Percentiles rank a stretch among this genome's conserved stretches.
phyloP scores from a whole-genome alignment of 345 rosid genomes.

The Brassica nigra region DNA sequence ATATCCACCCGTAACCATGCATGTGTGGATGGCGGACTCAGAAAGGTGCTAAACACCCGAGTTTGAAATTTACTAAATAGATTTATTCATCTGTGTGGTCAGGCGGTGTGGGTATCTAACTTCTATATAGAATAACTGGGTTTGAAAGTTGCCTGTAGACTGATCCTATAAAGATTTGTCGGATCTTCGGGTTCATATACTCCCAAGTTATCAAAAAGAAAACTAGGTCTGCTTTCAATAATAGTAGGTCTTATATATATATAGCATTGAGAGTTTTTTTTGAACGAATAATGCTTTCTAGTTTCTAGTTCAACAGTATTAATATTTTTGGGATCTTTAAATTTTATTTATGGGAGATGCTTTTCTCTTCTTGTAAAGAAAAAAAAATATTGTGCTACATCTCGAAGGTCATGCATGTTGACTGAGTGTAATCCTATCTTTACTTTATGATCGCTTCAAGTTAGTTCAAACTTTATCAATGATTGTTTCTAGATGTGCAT shows the following conservation, averaged over 20 bases:
- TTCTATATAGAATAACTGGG: no score
- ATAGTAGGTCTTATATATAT: not conserved
- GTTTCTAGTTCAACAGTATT: not conserved
- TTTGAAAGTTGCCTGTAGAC: no score
- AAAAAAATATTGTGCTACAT: not conserved
- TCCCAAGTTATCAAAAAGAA: not conserved
- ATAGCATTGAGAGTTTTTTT: not conserved
- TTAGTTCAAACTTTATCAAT: constrained; percentile 10
- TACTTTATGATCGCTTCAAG: not conserved
- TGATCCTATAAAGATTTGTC: no score
- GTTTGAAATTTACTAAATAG: no score
- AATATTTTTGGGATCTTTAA: not conserved
- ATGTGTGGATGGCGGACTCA: no score
- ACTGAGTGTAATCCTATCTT: not conserved
- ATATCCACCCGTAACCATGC: not conserved
- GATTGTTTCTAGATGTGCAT: not conserved
- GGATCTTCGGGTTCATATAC: no score
- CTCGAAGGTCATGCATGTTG: not conserved
- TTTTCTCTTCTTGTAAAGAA: constrained; percentile 4
- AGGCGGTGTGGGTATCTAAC: no score
- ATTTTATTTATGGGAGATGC: not conserved
- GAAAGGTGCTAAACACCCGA: no score
- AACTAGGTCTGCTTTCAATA: not conserved
- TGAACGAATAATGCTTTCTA: no score
- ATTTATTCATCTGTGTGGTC: no score